Base-by-base conservation (phyloP, 2,329 filamentous ascomycete genomes). In the Arthrobotrys conoides region DNA sequence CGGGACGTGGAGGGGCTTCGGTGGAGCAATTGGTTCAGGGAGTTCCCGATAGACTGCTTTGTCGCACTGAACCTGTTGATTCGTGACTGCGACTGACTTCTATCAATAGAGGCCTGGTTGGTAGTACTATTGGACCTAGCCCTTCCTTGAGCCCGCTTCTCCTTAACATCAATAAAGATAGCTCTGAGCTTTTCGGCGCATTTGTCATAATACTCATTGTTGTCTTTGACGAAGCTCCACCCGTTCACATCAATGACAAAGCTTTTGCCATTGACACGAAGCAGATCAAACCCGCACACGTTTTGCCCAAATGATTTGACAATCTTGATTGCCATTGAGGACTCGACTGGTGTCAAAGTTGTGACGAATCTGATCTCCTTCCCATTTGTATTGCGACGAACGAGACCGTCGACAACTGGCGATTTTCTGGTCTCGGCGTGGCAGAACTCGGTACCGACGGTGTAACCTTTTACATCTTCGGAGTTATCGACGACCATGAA, bases 151-250 rank as follows among this genome's bases (percentile, higher is more conserved):
- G 85, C 30, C 36, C 65, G 76, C 48, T 61, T 70, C 36, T 75
- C 70, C 46, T 79, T 79, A 20, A 77, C 95, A 80, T 90, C 90
- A 80, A 96, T 87, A 81, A 99, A 98, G 83, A 96, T 93, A 5
- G 96, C 91, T 83, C 91, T 93, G 65, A 99, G 86, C 61, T 98
- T 97, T 76, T 87, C 91, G 22, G 96, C 90, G 81, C 92, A 96
- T 83, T 93, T 93, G 83, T 98, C 93, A 84, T 99, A 99, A 84
- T 99, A 99, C 78, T 97, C 94, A 80, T 97, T 95, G 82, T 99
- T 99, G 84, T 99, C 96, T 84, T 99, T 99, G 84, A 99, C 96
- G 83, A 99, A 99, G 83, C 95, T 98, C 96, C 96, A 99, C 12
- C 96, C 96, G 84, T 99, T 99, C 82, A 99, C 96, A 82, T 99